Conservation (phyloP, 2,329 filamentous ascomycete genomes). For the Talaromyces atroroseus region DNA sequence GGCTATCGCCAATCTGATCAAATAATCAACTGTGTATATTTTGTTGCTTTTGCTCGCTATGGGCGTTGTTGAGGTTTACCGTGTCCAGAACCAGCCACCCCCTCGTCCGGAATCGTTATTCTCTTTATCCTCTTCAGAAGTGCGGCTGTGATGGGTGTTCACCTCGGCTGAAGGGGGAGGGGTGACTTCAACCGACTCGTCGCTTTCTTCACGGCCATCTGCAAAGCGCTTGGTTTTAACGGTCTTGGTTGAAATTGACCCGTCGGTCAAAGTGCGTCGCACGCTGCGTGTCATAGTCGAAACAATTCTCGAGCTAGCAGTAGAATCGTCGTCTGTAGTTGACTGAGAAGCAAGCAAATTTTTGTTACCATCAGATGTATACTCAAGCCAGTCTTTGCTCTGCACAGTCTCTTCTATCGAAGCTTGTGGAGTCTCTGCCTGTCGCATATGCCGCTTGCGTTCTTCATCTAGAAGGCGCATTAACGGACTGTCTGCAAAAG, state of each 20-base stretch:
- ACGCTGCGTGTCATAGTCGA: conserved; percentile 56
- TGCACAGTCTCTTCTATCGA: conserved; percentile 16
- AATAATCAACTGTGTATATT: background rate
- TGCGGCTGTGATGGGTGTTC: background rate
- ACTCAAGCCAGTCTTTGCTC: conserved; percentile 23
- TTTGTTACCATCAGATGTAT: conserved; percentile 12
- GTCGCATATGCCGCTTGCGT: conserved; percentile 20
- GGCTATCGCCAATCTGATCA: background rate
- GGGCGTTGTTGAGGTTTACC: background rate
- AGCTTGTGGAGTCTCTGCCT: conserved; percentile 16
- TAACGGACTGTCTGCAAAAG: conserved; percentile 29
- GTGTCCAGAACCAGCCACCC: conserved; percentile 13
- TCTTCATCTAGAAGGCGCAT: conserved; percentile 32
- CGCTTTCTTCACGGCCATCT: conserved; percentile 56
- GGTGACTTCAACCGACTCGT: conserved; percentile 47
- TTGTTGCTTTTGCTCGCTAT: background rate
- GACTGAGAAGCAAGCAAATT: conserved; percentile 7
- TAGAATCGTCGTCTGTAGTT: conserved; percentile 19
- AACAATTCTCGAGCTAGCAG: conserved; percentile 35
- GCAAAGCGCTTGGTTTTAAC: conserved; percentile 55
- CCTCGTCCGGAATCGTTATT: background rate
- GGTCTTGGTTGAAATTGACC: conserved; percentile 53
- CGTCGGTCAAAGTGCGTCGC: conserved; percentile 51
- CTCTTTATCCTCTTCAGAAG: background rate
- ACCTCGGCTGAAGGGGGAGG: conserved; percentile 15